phyloP scores from a whole-genome alignment of 2,329 filamentous ascomycete species.

The Tolypocladium capitatum region DNA sequence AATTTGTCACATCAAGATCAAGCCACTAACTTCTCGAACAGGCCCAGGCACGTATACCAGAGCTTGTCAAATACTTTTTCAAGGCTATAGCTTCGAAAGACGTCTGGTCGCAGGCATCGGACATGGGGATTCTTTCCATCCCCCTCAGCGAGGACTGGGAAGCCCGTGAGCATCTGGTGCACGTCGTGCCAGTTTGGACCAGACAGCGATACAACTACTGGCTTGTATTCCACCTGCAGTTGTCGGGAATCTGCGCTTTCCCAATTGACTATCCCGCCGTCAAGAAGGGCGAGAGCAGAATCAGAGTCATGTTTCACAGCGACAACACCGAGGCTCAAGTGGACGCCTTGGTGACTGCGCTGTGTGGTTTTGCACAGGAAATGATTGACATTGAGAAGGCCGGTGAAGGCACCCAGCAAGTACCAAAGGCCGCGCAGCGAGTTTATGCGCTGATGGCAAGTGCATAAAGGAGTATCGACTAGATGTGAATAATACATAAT shows the following conservation, averaged over 20 bases:
- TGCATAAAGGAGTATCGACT: too few relatives aligned
- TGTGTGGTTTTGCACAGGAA: slow-evolving; percentile 6
- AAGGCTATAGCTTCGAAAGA: slow-evolving; percentile 10
- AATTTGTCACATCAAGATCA: not conserved
- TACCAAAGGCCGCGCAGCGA: too few relatives aligned
- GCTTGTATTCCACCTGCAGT: slow-evolving; percentile 12
- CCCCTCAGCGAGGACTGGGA: slow-evolving; percentile 16
- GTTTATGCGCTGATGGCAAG: too few relatives aligned
- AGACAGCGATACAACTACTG: slow-evolving; percentile 10
- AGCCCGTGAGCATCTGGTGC: slow-evolving; percentile 9
- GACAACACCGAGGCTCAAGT: slow-evolving; percentile 23
- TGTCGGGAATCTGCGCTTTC: slow-evolving; percentile 6
- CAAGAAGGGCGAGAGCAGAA: slow-evolving; percentile 20
- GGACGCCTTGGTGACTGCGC: slow-evolving; percentile 2
- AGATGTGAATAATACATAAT: too few relatives aligned
- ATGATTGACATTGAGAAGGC: slow-evolving; percentile 5
- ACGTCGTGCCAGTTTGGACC: slow-evolving; percentile 17
- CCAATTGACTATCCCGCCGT: slow-evolving; percentile 26
- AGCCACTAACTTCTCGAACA: not conserved
- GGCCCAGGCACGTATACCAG: slow-evolving; percentile 6
- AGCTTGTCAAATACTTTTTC: slow-evolving; percentile 14
- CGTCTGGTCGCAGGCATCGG: slow-evolving; percentile 9
- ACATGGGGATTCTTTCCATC: slow-evolving; percentile 13
- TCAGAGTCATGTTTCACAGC: slow-evolving; percentile 27
- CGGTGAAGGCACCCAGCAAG: too few relatives aligned